phyloP scores from a whole-genome alignment of 2,329 filamentous ascomycete species.

The Aspergillus hortae region DNA sequence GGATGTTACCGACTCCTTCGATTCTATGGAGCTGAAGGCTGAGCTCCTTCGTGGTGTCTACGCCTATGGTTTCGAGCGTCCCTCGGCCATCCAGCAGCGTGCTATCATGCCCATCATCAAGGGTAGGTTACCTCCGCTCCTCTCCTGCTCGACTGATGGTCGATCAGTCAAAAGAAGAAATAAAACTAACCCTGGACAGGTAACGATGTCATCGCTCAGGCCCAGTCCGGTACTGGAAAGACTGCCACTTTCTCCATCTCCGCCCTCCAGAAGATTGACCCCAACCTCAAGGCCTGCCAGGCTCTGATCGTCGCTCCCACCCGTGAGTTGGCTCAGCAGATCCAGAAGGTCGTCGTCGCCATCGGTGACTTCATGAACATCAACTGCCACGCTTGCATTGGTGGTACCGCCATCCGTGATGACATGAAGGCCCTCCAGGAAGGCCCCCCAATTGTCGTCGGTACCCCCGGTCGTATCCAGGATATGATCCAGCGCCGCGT shows the following conservation, averaged over 20 bases:
- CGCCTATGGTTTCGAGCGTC: conserved; percentile 99
- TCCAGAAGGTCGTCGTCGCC: conserved; percentile 98
- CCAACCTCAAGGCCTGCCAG: conserved; percentile 92
- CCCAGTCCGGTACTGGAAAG: conserved; percentile 99
- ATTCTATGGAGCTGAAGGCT: conserved; percentile 93
- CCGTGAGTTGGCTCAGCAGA: conserved; percentile 97
- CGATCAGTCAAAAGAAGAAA: background rate
- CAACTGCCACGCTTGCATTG: conserved; percentile 98
- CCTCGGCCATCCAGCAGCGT: conserved; percentile 99
- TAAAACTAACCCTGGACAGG: conserved; percentile 49
- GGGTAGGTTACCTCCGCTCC: conserved; percentile 57
- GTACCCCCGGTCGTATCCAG: conserved; percentile 95
- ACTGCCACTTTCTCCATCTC: conserved; percentile 99
- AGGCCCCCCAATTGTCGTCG: conserved; percentile 94
- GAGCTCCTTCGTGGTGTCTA: conserved; percentile 98
- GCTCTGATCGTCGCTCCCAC: conserved; percentile 96
- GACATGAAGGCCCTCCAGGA: conserved; percentile 98
- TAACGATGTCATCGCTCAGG: conserved; percentile 99
- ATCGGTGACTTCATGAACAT: conserved; percentile 99
- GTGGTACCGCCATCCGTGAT: conserved; percentile 95
- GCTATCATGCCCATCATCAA: conserved; percentile 99
- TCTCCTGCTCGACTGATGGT: background rate
- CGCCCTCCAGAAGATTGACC: conserved; percentile 97
- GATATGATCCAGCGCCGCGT: conserved; percentile 99
- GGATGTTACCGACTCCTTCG: conserved; percentile 98